phyloP scores from a whole-genome alignment of 164 flowering plant species.

The Protea cynaroides region DNA sequence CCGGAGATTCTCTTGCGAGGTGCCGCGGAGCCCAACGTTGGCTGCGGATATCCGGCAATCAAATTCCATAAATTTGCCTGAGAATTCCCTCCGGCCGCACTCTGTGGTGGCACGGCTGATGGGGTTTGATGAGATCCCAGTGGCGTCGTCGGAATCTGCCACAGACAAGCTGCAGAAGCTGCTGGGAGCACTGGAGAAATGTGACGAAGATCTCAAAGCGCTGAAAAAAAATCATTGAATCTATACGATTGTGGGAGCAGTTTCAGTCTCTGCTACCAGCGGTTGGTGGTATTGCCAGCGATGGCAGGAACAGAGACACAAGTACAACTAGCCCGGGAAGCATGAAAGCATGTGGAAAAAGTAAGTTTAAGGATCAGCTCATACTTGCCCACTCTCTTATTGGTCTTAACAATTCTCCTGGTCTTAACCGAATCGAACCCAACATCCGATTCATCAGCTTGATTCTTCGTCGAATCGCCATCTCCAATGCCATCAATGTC shows the following conservation, averaged over 20 bases:
- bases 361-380: slow-evolving; percentile 26
- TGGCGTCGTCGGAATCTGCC: slow-evolving; percentile 13
- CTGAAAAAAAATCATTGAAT: slow-evolving; percentile 59
- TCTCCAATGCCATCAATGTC: not conserved
- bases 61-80: slow-evolving; percentile 15
- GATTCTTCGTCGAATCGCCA: not conserved
- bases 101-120: slow-evolving; percentile 38
- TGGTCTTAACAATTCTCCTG: slow-evolving; percentile 12
- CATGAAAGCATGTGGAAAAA: too few species aligned
- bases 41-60: slow-evolving; percentile 43
- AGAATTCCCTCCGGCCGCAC: slow-evolving; percentile 9
- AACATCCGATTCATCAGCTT: not conserved
- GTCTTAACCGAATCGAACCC: not conserved
- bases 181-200: slow-evolving; percentile 63
- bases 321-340: not conserved
- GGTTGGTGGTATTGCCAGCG: too few species aligned
- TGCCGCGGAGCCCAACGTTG: too few species aligned
- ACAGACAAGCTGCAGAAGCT: slow-evolving; percentile 56
- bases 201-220: slow-evolving; percentile 67
- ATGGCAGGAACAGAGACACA: too few species aligned
- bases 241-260: slow-evolving; percentile 28
- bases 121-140: slow-evolving; percentile 24
- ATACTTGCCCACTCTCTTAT: slow-evolving; percentile 20
- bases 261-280: slow-evolving; percentile 8
- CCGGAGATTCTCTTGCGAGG: slow-evolving; percentile 26